A percentile compares a stretch with the other conserved stretches of the same genome.
phyloP scores from a whole-genome alignment of 768 basidiomycete genomes.

The Brasilioporus rufonigricans region DNA sequence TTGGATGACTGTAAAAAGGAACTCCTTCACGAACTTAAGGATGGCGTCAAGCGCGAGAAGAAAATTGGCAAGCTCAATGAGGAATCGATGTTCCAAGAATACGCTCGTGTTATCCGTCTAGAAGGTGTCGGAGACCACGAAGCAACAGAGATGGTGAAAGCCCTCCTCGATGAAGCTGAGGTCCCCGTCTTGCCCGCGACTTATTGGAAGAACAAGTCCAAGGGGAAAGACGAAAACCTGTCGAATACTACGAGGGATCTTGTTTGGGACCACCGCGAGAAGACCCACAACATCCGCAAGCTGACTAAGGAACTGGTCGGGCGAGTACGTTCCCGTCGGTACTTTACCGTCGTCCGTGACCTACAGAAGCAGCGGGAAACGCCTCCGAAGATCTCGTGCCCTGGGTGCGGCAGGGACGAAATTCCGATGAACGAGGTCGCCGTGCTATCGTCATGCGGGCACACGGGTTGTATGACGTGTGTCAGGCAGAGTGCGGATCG shows the following conservation, averaged over 20 bases:
- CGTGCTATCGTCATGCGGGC: conserved; percentile 89
- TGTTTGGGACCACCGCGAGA: conserved; percentile 81
- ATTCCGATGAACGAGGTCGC: conserved; percentile 69
- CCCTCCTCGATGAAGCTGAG: conserved; percentile 60
- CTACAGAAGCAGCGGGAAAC: conserved; percentile 72
- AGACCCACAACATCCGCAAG: conserved; percentile 81
- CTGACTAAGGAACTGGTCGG: conserved; percentile 88
- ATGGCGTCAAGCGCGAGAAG: conserved; percentile 68
- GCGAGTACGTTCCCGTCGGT: conserved; percentile 85
- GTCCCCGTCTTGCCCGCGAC: conserved; percentile 37
- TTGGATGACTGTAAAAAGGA: conserved; percentile 77
- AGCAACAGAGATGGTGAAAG: conserved; percentile 57
- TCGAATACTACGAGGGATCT: conserved; percentile 57
- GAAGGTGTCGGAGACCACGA: conserved; percentile 75
- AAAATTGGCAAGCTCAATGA: conserved; percentile 57
- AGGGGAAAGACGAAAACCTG: conserved; percentile 58
- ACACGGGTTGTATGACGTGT: conserved; percentile 78
- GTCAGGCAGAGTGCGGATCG: conserved; percentile 69
- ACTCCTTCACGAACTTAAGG: conserved; percentile 60
- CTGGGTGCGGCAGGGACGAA: conserved; percentile 52
- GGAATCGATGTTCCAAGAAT: conserved; percentile 81
- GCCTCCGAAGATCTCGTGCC: conserved; percentile 60
- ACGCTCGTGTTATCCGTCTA: conserved; percentile 62
- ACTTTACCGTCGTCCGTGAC: conserved; percentile 89
- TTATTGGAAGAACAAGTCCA: conserved; percentile 36